phyloP scores from a whole-genome alignment of 176 grass and related monocot species.

The Oryza rufipogon region DNA sequence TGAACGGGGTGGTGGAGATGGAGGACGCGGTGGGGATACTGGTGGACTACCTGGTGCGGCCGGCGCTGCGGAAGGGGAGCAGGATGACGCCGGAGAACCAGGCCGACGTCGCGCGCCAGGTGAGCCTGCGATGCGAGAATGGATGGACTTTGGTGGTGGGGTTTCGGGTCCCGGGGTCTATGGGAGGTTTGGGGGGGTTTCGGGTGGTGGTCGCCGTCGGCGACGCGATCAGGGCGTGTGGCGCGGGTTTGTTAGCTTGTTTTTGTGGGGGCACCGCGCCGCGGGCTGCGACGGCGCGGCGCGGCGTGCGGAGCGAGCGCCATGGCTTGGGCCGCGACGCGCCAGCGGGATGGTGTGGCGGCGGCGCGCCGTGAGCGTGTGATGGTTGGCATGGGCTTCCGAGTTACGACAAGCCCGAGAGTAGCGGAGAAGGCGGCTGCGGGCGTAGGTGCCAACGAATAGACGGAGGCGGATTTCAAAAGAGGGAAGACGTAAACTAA shows the following conservation, averaged over 20 bases:
- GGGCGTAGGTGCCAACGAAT: neutral
- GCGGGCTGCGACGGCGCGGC: no score
- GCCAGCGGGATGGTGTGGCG: neutral
- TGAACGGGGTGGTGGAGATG: slow-evolving; percentile 30
- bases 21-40: slow-evolving; percentile 73
- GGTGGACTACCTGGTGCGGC: slow-evolving; percentile 60
- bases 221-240: neutral
- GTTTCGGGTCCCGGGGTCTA: neutral
- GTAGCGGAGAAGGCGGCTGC: neutral
- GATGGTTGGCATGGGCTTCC: neutral
- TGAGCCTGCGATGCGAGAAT: neutral
- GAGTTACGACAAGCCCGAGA: neutral
- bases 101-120: slow-evolving; percentile 59
- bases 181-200: neutral
- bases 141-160: neutral
- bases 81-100: slow-evolving; percentile 29
- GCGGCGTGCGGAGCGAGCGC: no score
- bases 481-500: neutral
- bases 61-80: slow-evolving; percentile 39
- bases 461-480: neutral
- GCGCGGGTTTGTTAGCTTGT: no score
- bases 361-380: neutral
- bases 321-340: no score
- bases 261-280: no score
- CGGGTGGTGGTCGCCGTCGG: neutral